phyloP scores from a whole-genome alignment of 208 protist genomes.

The Porcisia deanei region DNA sequence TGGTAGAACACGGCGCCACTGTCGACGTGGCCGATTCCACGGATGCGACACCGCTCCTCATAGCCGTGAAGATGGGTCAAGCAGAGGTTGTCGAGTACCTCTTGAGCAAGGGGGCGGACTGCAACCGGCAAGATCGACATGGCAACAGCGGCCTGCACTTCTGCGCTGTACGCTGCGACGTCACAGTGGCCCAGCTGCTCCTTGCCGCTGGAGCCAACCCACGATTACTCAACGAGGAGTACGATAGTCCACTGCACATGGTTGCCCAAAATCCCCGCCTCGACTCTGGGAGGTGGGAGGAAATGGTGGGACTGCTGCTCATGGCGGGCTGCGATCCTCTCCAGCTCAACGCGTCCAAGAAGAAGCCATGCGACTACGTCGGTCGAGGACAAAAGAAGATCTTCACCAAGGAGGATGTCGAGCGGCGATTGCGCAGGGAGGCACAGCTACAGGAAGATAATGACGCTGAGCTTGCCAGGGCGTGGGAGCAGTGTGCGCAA shows the following conservation, averaged over 20 bases:
- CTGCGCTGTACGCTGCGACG: slow-evolving; percentile 86
- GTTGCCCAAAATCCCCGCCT: slow-evolving; percentile 71
- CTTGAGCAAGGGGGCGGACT: slow-evolving; percentile 63
- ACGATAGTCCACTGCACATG: slow-evolving; percentile 86
- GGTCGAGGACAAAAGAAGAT: slow-evolving; percentile 73
- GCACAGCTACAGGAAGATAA: slow-evolving; percentile 28
- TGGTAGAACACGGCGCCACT: slow-evolving; percentile 86
- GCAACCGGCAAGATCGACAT: slow-evolving; percentile 67
- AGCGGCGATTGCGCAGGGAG: slow-evolving; percentile 40
- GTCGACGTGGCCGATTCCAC: slow-evolving; percentile 75
- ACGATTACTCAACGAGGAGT: slow-evolving; percentile 71
- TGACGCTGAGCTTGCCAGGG: slow-evolving; percentile 32
- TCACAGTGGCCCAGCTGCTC: slow-evolving; percentile 75
- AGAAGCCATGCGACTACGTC: slow-evolving; percentile 84
- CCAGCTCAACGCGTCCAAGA: slow-evolving; percentile 78
- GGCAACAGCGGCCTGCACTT: slow-evolving; percentile 88
- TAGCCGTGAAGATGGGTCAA: slow-evolving; percentile 92
- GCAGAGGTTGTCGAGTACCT: slow-evolving; percentile 77
- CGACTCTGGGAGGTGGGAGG: slow-evolving; percentile 88
- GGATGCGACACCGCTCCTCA: slow-evolving; percentile 81
- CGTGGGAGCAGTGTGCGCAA: slow-evolving; percentile 23
- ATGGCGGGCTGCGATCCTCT: slow-evolving; percentile 68
- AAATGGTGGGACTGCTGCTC: slow-evolving; percentile 73
- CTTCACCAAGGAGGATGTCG: slow-evolving; percentile 75
- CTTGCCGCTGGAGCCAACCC: slow-evolving; percentile 56